These are phyloP conservation scores for Fusarium concolor DNA, from an alignment of 2,329 filamentous ascomycete species.

Conservation along the genomic window DNA sequence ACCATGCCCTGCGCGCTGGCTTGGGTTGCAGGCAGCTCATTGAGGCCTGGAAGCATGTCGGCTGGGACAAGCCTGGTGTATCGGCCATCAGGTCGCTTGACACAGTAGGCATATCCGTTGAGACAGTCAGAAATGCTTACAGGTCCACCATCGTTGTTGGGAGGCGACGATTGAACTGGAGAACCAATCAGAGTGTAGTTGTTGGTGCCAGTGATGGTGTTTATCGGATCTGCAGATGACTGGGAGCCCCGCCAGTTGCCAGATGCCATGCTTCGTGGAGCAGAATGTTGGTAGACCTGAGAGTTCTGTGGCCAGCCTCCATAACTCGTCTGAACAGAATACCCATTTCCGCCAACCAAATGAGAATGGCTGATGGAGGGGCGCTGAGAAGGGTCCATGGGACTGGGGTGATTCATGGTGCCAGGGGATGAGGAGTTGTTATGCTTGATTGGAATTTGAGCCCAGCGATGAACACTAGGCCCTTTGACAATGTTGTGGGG, in stretches of 20 bases:
- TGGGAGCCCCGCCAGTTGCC: slow-evolving; percentile 40
- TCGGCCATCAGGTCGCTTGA: slow-evolving; percentile 28
- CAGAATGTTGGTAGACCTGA: slow-evolving; percentile 17
- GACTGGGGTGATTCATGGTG: background rate
- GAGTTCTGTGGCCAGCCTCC: slow-evolving; percentile 29
- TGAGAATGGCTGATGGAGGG: slow-evolving; percentile 14
- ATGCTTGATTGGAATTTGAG: background rate
- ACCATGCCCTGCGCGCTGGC: slow-evolving; percentile 57
- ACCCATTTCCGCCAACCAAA: background rate
- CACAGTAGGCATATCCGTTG: slow-evolving; percentile 35
- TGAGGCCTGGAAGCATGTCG: slow-evolving; percentile 45
- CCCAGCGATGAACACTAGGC: slow-evolving; percentile 1
- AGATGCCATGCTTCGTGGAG: slow-evolving; percentile 38
- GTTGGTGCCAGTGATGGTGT: background rate
- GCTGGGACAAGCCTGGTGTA: slow-evolving; percentile 38
- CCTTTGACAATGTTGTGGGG: background rate
- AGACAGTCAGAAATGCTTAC: slow-evolving; percentile 37
- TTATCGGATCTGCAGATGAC: slow-evolving; percentile 9
- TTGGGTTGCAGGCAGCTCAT: slow-evolving; percentile 58
- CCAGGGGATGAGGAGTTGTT: background rate
- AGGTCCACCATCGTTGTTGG: slow-evolving; percentile 2
- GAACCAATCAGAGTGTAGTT: slow-evolving; percentile 32
- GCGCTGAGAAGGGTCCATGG: slow-evolving; percentile 14
- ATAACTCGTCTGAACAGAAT: slow-evolving; percentile 13
- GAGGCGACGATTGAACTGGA: background rate